Evolutionary conservation across 2,329 filamentous ascomycete genomes (phyloP).

Genomic region (Sporothrix sp.): DNA sequence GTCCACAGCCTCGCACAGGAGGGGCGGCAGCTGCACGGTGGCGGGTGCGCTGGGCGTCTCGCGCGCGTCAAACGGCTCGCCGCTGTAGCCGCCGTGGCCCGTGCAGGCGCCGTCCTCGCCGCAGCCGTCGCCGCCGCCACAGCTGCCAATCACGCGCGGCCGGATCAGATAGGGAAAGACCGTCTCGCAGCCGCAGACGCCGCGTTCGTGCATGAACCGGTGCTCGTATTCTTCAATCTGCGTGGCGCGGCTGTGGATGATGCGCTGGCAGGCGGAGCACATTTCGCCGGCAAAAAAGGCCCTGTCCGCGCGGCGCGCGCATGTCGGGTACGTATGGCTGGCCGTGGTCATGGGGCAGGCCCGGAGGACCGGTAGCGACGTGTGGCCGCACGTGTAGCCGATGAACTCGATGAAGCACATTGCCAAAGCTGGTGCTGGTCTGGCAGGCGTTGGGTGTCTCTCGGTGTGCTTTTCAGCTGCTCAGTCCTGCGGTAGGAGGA

Average conservation of each 20-base stretch:
- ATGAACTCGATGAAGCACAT: conserved; percentile 41
- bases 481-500: no score
- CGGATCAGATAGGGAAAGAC: conserved; percentile 28
- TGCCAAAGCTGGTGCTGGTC: conserved; percentile 6
- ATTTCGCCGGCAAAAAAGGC: conserved; percentile 26
- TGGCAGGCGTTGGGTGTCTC: no score
- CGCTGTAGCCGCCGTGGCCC: no score
- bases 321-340: conserved; percentile 28
- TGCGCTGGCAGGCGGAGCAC: conserved; percentile 31
- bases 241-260: conserved; percentile 30
- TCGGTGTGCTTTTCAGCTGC: no score
- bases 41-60: no score
- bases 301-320: conserved; percentile 23
- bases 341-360: conserved; percentile 35
- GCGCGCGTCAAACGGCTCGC: no score
- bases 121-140: background rate
- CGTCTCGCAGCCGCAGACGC: conserved; percentile 30
- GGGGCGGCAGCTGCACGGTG: conserved; percentile 1
- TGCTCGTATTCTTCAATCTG: conserved; percentile 34
- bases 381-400: conserved; percentile 40
- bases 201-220: conserved; percentile 36
- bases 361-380: conserved; percentile 29
- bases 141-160: conserved; percentile 24
- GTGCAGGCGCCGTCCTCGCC: background rate
- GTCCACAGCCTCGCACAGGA: conserved; percentile 7